These are phyloP conservation scores for Litsea cubeba DNA, from an alignment of 164 flowering plant genomes.

Conservation along the genomic window DNA sequence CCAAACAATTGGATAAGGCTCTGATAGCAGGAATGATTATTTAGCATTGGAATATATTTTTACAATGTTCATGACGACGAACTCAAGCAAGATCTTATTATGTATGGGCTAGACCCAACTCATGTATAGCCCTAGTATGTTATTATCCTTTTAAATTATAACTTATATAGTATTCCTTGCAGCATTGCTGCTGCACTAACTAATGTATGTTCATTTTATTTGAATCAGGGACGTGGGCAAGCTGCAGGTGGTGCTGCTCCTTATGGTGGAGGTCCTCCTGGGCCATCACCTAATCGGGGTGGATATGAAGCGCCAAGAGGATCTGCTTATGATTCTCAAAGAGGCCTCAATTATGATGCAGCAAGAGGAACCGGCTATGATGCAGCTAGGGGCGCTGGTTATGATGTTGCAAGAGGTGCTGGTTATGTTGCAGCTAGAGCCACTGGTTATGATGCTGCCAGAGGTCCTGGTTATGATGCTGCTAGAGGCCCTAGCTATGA, in stretches of 20 bases:
- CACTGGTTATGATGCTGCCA: slow-evolving; percentile 5
- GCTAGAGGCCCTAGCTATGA: slow-evolving; percentile 1
- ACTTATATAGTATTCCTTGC: too few species aligned
- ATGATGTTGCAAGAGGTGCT: background rate
- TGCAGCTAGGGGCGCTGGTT: background rate
- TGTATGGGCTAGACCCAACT: too few species aligned
- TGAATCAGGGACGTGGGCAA: background rate
- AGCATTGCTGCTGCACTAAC: too few species aligned
- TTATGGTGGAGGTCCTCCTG: slow-evolving; percentile 1
- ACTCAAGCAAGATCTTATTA: too few species aligned
- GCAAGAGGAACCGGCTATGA: slow-evolving; percentile 1
- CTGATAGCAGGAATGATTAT: too few species aligned
- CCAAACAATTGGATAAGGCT: too few species aligned
- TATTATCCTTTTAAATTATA: too few species aligned
- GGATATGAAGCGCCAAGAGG: background rate
- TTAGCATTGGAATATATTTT: too few species aligned
- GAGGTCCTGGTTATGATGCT: background rate
- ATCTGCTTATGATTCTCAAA: slow-evolving; percentile 3
- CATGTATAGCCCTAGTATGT: too few species aligned
- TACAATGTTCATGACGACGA: too few species aligned
- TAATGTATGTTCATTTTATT: too few species aligned
- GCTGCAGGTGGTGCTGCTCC: background rate
- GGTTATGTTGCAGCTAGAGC: slow-evolving; percentile 6
- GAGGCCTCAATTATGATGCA: background rate
- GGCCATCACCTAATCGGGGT: background rate